Conservation (phyloP, 805 yeast species). For the Teunomyces kruisii region DNA sequence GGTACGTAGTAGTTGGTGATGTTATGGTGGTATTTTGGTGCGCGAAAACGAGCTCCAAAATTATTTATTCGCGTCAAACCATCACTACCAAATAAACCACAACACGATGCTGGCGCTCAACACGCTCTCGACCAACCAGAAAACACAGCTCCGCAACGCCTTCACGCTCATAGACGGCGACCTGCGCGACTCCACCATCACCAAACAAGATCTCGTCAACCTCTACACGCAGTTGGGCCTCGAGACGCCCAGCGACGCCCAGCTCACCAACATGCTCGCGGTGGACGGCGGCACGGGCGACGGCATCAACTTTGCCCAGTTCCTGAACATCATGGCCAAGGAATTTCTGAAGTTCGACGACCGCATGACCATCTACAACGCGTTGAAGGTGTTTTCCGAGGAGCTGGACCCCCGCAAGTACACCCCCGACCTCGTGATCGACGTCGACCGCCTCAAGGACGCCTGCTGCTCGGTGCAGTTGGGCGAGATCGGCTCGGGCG, state of each 20-base stretch:
- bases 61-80: too few relatives aligned
- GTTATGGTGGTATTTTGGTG: too few relatives aligned
- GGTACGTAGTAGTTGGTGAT: too few relatives aligned
- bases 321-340: constrained; percentile 59
- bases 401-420: constrained; percentile 18
- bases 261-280: constrained; percentile 51
- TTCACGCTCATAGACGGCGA: constrained; percentile 82
- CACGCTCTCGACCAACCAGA: constrained; percentile 58
- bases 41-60: neutral
- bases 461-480: constrained; percentile 47
- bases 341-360: constrained; percentile 52
- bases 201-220: constrained; percentile 53
- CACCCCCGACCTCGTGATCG: constrained; percentile 40
- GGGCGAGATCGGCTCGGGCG: constrained; percentile 49
- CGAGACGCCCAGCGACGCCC: constrained; percentile 39
- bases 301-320: constrained; percentile 62
- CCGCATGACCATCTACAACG: constrained; percentile 52
- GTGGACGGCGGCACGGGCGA: constrained; percentile 20
- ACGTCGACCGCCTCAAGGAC: constrained; percentile 48
- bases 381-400: constrained; percentile 55
- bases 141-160: constrained; percentile 66
- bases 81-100: too few relatives aligned
- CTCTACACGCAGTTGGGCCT: constrained; percentile 56
- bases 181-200: constrained; percentile 63
- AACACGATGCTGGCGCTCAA: constrained; percentile 28